Base-by-base conservation (phyloP, 768 basidiomycete genomes). In the Polyporus arcularius region DNA sequence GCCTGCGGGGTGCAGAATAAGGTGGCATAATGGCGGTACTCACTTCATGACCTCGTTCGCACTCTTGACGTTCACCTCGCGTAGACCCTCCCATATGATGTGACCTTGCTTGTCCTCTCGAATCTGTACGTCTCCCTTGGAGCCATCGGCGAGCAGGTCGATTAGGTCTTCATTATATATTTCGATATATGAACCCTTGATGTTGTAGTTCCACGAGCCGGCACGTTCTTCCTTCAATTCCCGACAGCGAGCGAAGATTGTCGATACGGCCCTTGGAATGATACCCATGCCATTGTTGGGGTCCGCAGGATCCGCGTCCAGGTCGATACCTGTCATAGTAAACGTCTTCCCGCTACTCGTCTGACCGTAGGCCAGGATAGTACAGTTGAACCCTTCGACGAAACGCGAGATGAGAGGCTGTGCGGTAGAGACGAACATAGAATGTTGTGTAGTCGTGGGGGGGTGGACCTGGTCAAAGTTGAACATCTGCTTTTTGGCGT, bases 81-180 rank as follows among this genome's bases (percentile, higher is more conserved):
- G 85, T 62, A 98, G 82, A 53, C 97, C 97, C 61, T 91, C 90
- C 95, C 96, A 98, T 57, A 98, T 90, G 66, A 99, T 99, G 67
- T 91, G 87, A 9, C 96, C 97, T 63, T 94, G 90, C 74, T 96
- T 96, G 73, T 96, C 96, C 79, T 99, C 97, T 63, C 97, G 82
- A 72, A 99, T 98, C 72, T 94, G 90, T 14, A 99, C 93, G 69
- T 94, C 91, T 51, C 94, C 87, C 58, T 87, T 83, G 38, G 76
- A 79, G 57, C 92, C 90, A 60, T 91, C 88, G 57, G 86, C 87
- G 54, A 99, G 81, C 53, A 99, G 81, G 79, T 99, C 97, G 72
- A 98, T 92, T 53, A 99, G 85, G 76, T 99, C 97, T 78, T 99
- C 97, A 75, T 99, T 98, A 77, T 99, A 98, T 55, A 99, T 85